Conservation (phyloP, 345 rosid species). For the Gossypium mustelinum region DNA sequence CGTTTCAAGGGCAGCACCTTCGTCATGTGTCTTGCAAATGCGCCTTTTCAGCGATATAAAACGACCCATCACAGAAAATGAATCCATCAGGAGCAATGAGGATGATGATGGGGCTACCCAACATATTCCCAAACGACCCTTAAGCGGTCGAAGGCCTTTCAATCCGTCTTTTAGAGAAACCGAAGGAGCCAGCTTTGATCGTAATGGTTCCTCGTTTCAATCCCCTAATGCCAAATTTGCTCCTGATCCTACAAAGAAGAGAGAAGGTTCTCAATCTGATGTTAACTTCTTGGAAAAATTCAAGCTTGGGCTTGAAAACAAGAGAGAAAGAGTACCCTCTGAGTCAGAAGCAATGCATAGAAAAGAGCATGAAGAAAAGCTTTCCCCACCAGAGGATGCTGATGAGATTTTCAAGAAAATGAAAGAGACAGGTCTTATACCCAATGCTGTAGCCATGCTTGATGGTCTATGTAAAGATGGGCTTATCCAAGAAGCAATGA, state of each 20-base stretch:
- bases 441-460: conserved; percentile 90
- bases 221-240: neutral
- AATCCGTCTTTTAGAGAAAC: conserved; percentile 9
- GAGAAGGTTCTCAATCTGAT: conserved; percentile 41
- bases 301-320: conserved; percentile 44
- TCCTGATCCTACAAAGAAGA: conserved; percentile 15
- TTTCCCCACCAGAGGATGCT: conserved; percentile 35
- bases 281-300: conserved; percentile 56
- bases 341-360: conserved; percentile 12
- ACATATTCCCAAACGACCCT: neutral
- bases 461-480: conserved; percentile 97
- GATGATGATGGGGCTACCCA: neutral
- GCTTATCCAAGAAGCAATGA: conserved; percentile 84
- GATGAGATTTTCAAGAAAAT: conserved; percentile 69
- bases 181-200: neutral
- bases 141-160: conserved; percentile 7
- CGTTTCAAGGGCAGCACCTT: neutral
- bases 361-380: conserved; percentile 26
- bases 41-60: conserved; percentile 5
- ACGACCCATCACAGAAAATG: neutral
- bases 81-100: neutral
- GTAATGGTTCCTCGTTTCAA: conserved; percentile 11
- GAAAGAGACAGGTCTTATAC: conserved; percentile 91
- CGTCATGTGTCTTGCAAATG: neutral
- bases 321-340: conserved; percentile 23